Evolutionary conservation across 352 stramenopile species (phyloP).

Genomic region (Phytophthora hibernalis): DNA sequence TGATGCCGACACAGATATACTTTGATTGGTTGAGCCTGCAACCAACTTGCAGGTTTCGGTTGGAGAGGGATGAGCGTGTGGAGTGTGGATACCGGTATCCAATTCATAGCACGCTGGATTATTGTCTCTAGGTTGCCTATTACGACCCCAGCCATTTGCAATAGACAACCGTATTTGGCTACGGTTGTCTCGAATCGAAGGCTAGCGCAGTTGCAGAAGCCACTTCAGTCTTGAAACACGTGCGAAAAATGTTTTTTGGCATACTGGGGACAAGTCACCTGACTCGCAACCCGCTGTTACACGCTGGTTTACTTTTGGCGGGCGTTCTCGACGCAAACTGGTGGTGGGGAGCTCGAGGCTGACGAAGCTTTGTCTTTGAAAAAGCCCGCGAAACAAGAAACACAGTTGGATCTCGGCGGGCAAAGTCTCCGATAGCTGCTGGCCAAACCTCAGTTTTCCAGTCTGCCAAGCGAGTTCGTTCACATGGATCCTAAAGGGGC

Average conservation of each 20-base stretch:
- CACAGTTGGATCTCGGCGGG: neutral
- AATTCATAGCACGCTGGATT: too few relatives aligned
- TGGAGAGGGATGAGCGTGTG: neutral
- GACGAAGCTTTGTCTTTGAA: neutral
- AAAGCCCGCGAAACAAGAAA: neutral
- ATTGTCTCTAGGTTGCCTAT: too few relatives aligned
- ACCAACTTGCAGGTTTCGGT: neutral
- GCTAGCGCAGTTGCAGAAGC: too few relatives aligned
- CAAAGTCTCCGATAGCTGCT: neutral
- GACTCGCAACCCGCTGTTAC: neutral
- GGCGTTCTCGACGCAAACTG: slow-evolving; percentile 10
- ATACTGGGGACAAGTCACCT: neutral
- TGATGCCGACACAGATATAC: neutral
- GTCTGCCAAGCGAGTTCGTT: neutral
- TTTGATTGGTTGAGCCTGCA: too few relatives aligned
- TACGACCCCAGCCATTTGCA: too few relatives aligned
- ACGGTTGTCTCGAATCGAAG: too few relatives aligned
- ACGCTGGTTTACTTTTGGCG: neutral
- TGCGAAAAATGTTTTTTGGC: neutral
- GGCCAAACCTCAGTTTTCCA: neutral
- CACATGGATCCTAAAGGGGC: slow-evolving; percentile 8
- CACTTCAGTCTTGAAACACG: too few relatives aligned
- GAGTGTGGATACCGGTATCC: too few relatives aligned
- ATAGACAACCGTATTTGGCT: too few relatives aligned
- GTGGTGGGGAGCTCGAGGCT: slow-evolving; percentile 2